Conservation (phyloP, 2,329 filamentous ascomycete genomes). For the Chaetothyriales sp. region DNA sequence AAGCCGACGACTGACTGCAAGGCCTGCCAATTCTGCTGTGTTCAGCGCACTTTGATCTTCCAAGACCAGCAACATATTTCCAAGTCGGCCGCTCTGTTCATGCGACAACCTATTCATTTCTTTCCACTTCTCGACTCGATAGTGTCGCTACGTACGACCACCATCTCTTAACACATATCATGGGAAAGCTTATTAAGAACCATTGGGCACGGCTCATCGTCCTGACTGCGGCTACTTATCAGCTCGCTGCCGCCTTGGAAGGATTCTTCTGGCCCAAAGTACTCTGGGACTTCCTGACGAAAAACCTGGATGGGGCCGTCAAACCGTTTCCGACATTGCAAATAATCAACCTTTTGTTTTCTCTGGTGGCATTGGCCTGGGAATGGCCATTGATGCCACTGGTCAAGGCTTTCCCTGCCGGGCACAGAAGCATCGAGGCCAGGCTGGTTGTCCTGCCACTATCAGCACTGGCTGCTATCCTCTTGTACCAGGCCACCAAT, state of each 20-base stretch:
- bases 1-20: neutral
- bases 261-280: conserved; percentile 98
- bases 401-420: conserved; percentile 47
- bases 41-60: neutral
- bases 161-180: conserved; percentile 31
- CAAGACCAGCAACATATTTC: neutral
- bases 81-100: neutral
- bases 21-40: neutral
- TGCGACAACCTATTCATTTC: neutral
- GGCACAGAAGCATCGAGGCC: conserved; percentile 80
- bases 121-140: conserved; percentile 1
- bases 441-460: conserved; percentile 73
- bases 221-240: conserved; percentile 70
- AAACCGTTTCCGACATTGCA: conserved; percentile 81
- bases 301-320: conserved; percentile 72
- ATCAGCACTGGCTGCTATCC: conserved; percentile 55
- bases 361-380: conserved; percentile 63
- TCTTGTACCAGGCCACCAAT: conserved; percentile 89
- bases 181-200: conserved; percentile 99
- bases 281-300: conserved; percentile 93
- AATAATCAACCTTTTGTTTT: conserved; percentile 75
- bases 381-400: conserved; percentile 71
- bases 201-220: conserved; percentile 94
- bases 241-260: conserved; percentile 69
- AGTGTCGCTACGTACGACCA: neutral